These are phyloP conservation scores for Tetradesmus obliquus DNA, from an alignment of 139 green algal genomes.

Conservation along the genomic window DNA sequence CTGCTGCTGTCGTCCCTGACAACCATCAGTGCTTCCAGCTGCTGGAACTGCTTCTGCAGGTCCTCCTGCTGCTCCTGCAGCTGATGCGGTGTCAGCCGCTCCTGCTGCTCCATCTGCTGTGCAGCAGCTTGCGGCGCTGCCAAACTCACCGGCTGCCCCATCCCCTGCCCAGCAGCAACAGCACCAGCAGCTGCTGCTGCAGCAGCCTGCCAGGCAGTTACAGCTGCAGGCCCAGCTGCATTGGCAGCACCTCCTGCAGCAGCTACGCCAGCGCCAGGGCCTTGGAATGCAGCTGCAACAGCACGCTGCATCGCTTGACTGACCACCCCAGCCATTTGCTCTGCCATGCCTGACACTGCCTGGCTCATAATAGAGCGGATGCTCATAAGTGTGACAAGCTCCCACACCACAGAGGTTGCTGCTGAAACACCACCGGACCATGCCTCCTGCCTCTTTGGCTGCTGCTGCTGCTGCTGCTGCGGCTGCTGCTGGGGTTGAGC, in stretches of 20 bases:
- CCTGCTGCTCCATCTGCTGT: neutral
- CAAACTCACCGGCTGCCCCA: neutral
- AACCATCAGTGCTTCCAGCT: constrained; percentile 21
- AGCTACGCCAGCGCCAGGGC: neutral
- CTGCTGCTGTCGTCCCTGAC: constrained; percentile 32
- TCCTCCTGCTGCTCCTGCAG: constrained; percentile 31
- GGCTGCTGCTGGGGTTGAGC: constrained; percentile 6
- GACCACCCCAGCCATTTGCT: constrained; percentile 1
- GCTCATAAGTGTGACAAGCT: constrained; percentile 18
- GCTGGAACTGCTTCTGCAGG: constrained; percentile 20
- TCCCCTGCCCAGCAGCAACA: neutral
- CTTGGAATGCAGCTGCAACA: neutral
- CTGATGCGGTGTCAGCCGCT: constrained; percentile 11
- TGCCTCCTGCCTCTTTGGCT: neutral
- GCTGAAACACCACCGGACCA: constrained; percentile 3
- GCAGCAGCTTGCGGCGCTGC: neutral
- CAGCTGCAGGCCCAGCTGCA: neutral
- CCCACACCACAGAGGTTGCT: constrained; percentile 30
- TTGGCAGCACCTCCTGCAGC: neutral
- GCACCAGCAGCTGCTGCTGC: neutral
- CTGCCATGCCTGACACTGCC: constrained; percentile 20
- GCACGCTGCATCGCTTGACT: constrained; percentile 2
- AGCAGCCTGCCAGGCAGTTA: neutral
- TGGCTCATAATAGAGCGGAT: constrained; percentile 14
- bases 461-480: neutral